Evolutionary conservation across 164 flowering plant genomes (phyloP), one percentile per base, ranked within the genome.

Genomic region (Akebia trifoliata): DNA sequence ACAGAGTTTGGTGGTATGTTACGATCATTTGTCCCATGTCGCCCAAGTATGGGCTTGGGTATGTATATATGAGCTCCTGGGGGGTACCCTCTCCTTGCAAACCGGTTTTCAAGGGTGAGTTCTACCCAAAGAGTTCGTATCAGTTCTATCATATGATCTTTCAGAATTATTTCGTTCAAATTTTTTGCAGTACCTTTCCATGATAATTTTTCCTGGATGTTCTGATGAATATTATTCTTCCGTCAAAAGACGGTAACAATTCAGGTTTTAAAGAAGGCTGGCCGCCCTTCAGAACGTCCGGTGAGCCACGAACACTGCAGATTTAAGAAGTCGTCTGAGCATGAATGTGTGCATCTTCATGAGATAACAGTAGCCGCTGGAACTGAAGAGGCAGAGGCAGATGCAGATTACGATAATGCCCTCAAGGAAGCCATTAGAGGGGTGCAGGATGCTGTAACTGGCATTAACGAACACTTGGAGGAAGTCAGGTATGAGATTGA

Each of bases 311-410:
- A 77, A 44, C 72, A 79, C 52, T 93, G 98, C 74, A 78, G 57
- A 62, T 87, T 76, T 63, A 74, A 67, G 59, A 72, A 70, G 54
- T 79, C 84, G 64, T 67, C 64, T 55, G 74, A 75, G 56, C 97
- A 89, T 26, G 80, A 80, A 54, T 89, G 96, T 39, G 71, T 78
- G 50, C 94, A 87, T 59, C 77, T 90, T 36, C 90, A 78, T 48
- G 87, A 89, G 79, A 80, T 87, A 62, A 87, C 96, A 8, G 87
- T 82, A 60, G 91, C 83, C 39, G 74, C 80, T 36, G 99, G 96
- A 54, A 90, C 97, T 12, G 95, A 89, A 67, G 99, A 93, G 44
- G 96, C 96, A 18, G 99, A 93, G 65, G 92, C 85, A 24, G 89
- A 90, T 69, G 95, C 97, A 1, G 85, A 85, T 56, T 86, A 85